Base-by-base conservation (phyloP, 345 rosid species). In the Odontarrhena argentea region DNA sequence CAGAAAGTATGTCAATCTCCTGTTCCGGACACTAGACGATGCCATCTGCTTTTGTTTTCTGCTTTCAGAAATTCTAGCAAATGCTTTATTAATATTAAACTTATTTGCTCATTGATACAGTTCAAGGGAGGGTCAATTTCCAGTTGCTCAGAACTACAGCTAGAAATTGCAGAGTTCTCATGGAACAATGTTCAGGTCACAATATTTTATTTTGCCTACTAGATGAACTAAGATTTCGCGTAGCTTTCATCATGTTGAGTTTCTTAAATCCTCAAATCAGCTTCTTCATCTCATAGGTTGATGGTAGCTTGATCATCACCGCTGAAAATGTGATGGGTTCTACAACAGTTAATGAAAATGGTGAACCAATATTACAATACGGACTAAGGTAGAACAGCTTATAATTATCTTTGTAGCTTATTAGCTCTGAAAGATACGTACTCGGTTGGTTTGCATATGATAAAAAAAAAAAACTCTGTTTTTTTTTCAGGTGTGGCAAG, bases 171-270 rank as follows among this genome's bases (percentile, higher is more conserved):
- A 42, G 97, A 90, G 76, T 90, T 93, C 75, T 77, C 78, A 57
- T 93, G 97, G 98, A 86, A 82, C 83, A 82, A 87, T 68, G 91
- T 93, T 71, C 76, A 90, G 97, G 97, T 93, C 49, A 59, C 10
- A 63, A n/a, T 5, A 60, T 44, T 40, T 26, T 9, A 15, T 42
- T 35, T 47, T 54, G 55, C 24, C 36, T 12, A 69, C 54, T 40
- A 69, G 12, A 15, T 18, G 0, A 0, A 18, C 22, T 18, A 18
- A 18, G 22, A 18, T 48, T 35, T 9, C 0, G 18, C 60, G 41
- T 47, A 53, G 76, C 41, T 74, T 66, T 74, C 37, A 41, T 32
- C 12, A 6, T 2, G 1, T 8, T 73, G 54, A 65, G 37, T 73
- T 65, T 36, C 44, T 36, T 15, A 59, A 13, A 51, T 58, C 18